Conservation (phyloP, 78 protist genomes). For the Dictyostelium brefeldianum region DNA sequence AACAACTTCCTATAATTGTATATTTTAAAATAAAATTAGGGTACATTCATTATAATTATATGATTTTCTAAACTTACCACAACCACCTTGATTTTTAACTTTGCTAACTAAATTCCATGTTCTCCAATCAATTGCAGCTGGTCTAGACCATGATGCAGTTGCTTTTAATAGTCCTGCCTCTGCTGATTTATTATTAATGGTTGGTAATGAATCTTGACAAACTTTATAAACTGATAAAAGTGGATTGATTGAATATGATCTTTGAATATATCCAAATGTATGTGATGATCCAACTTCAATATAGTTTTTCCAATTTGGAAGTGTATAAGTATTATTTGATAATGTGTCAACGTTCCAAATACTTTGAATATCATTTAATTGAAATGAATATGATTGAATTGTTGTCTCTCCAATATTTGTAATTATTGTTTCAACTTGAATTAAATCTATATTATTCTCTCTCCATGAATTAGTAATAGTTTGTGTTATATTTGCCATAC, state of each 20-base stretch:
- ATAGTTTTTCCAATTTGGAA: not conserved
- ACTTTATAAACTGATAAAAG: not conserved
- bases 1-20: not conserved
- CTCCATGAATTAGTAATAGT: slow-evolving; percentile 20
- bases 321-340: not conserved
- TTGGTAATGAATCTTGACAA: not conserved
- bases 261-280: not conserved
- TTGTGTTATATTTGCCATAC: not conserved
- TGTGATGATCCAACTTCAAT: not conserved
- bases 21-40: no score
- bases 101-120: not conserved
- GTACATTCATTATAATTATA: no score
- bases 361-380: not conserved
- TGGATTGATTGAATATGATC: not conserved
- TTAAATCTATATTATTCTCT: not conserved
- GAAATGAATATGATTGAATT: not conserved
- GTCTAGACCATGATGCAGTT: not conserved
- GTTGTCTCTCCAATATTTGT: slow-evolving; percentile 2
- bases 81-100: slow-evolving; percentile 11
- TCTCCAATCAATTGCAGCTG: not conserved
- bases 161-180: not conserved
- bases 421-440: not conserved
- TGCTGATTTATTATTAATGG: no score
- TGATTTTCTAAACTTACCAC: no score
- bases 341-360: not conserved